Conservation (phyloP, 805 yeast species). For the Sungouiella thailandica region DNA sequence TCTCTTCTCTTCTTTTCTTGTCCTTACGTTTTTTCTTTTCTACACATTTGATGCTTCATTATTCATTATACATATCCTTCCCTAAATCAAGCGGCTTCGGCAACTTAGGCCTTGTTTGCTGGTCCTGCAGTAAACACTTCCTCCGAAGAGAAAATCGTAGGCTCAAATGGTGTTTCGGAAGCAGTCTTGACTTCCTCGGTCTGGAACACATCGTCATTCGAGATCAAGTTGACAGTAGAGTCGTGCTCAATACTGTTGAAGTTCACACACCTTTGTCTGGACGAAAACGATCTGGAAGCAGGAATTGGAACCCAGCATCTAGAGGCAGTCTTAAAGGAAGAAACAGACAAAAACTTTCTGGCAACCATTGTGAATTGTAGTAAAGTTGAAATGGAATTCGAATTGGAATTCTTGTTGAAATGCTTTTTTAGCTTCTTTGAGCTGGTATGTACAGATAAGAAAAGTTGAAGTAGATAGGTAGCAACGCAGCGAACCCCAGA, state of each 20-base stretch:
- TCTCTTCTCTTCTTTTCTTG: too few relatives aligned
- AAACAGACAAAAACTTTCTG: slow-evolving; percentile 27
- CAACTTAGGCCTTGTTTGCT: slow-evolving; percentile 24
- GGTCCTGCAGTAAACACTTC: slow-evolving; percentile 42
- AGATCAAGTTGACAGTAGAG: slow-evolving; percentile 21
- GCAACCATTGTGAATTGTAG: slow-evolving; percentile 15
- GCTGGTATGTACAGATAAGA: too few relatives aligned
- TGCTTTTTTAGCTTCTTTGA: too few relatives aligned
- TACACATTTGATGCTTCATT: too few relatives aligned
- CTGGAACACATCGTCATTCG: slow-evolving; percentile 29
- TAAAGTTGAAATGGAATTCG: too few relatives aligned
- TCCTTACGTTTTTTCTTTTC: too few relatives aligned
- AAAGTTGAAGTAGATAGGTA: too few relatives aligned
- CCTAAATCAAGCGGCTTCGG: too few relatives aligned
- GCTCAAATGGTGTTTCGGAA: slow-evolving; percentile 26
- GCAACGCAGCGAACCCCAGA: too few relatives aligned
- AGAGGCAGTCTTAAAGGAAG: slow-evolving; percentile 37
- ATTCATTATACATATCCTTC: too few relatives aligned
- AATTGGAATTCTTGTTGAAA: too few relatives aligned
- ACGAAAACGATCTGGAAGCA: slow-evolving; percentile 27
- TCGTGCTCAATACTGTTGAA: slow-evolving; percentile 30
- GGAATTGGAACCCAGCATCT: slow-evolving; percentile 39
- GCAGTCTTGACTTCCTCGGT: slow-evolving; percentile 6
- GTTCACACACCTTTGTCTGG: slow-evolving; percentile 31
- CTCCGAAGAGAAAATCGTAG: slow-evolving; percentile 36